Evolutionary conservation across 2,329 filamentous ascomycete genomes (phyloP).

Genomic region (Fusarium albosuccineum): DNA sequence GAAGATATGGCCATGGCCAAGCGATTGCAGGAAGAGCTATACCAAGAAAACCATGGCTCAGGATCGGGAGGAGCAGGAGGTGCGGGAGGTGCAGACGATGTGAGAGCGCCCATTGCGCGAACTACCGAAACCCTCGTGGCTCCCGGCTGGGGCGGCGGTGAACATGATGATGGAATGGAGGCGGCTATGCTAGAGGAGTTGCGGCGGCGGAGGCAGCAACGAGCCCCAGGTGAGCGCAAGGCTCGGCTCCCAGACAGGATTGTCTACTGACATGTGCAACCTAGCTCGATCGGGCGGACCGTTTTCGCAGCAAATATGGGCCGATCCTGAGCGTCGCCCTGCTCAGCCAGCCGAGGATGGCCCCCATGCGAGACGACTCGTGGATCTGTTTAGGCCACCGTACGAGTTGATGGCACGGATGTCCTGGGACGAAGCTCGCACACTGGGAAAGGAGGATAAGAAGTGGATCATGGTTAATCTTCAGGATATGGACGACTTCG

Average conservation of each 20-base stretch:
- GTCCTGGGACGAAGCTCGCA: constrained; percentile 86
- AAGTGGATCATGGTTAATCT: constrained; percentile 98
- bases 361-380: constrained; percentile 81
- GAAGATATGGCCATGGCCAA: constrained; percentile 95
- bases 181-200: constrained; percentile 76
- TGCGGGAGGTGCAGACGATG: constrained; percentile 65
- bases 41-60: constrained; percentile 64
- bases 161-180: constrained; percentile 64
- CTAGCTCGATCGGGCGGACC: constrained; percentile 49
- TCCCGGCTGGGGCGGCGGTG: constrained; percentile 66
- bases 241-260: not conserved
- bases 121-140: constrained; percentile 93
- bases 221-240: constrained; percentile 47
- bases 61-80: constrained; percentile 45
- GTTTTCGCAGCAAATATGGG: constrained; percentile 57
- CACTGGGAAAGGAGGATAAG: constrained; percentile 86
- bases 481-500: constrained; percentile 92
- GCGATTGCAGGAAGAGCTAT: constrained; percentile 91
- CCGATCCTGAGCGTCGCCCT: constrained; percentile 43
- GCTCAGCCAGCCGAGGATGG: constrained; percentile 59
- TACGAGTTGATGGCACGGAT: constrained; percentile 87
- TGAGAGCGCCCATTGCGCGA: constrained; percentile 90
- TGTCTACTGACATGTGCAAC: constrained; percentile 19
- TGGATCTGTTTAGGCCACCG: constrained; percentile 92
- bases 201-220: constrained; percentile 57